Base-by-base conservation (phyloP, 2,329 filamentous ascomycete species). In the Rutstroemia sp. region DNA sequence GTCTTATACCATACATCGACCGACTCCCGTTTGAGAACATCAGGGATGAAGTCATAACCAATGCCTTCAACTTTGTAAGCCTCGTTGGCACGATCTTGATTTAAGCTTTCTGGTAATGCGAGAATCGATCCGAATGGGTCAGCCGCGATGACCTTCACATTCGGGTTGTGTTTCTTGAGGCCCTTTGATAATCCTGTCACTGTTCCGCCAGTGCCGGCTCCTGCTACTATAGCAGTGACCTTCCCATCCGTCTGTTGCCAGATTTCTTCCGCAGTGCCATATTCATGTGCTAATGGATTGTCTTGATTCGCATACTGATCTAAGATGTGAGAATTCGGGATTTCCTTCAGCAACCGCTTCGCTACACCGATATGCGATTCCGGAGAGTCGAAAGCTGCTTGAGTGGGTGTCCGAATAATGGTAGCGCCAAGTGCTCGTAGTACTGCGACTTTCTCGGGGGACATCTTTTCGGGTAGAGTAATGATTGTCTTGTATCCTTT, bases 401-500 rank as follows among this genome's bases (percentile, higher is more conserved):
- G 90, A 37, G 92, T 99, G 23, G 94, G 94, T 4, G 94, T 99
- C 54, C 94, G 87, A 71, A 99, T 96, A 73, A 99, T 97, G 69
- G 95, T 96, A 44, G 94, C 94, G 62, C 92, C 92, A 52, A 99
- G 81, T 30, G 94, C 92, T 66, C 91, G 88, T 60, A 99, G 80
- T 27, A 99, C 94, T 2, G 92, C 88, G 41, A 99, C 94, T 75
- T 99, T 99, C 75, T 99, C 94, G 49, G 91, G 88, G 1, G 91
- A 96, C 94, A 99, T 99, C 79, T 99, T 99, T 76, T 99, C 94
- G 52, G 94, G 94, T 47, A 99, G 83, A 10, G 94, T 99, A 72
- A 99, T 99, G 74, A 99, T 97, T 42, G 92, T 95, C 74, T 92
- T 92, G 80, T 97, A 99, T 63, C 92, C 92, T 77, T 96, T 97